phyloP scores from a whole-genome alignment of 2,329 filamentous ascomycete genomes.

The Atkinsonella hypoxylon region DNA sequence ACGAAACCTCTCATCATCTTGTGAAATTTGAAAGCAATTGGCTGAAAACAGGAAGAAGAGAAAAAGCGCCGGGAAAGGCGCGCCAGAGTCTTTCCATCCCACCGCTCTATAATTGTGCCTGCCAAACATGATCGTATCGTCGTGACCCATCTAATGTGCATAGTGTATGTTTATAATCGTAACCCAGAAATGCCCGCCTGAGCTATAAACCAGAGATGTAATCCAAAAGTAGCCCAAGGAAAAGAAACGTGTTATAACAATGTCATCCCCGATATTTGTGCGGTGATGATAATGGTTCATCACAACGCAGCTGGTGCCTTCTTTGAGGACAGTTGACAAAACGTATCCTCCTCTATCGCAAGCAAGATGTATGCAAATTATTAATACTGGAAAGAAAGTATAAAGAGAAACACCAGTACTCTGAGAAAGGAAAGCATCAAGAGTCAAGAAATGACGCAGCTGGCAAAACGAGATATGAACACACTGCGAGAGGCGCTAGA shows the following conservation, averaged over 20 bases:
- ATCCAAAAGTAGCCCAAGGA: neutral
- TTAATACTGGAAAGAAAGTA: neutral
- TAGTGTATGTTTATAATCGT: neutral
- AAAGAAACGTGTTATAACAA: neutral
- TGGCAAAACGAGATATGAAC: neutral
- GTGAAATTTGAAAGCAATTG: no score
- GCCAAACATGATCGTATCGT: neutral
- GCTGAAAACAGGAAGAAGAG: no score
- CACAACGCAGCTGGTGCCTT: neutral
- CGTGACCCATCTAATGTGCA: neutral
- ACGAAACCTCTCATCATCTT: no score
- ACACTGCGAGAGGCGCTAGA: no score
- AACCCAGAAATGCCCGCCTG: neutral
- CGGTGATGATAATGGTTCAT: neutral
- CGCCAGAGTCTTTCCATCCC: neutral
- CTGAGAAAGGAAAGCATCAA: no score
- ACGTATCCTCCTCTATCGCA: slow-evolving; percentile 1
- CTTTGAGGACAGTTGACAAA: neutral
- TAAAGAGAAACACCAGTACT: neutral
- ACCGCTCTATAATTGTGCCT: neutral
- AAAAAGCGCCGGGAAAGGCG: no score
- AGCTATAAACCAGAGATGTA: neutral
- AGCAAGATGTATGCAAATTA: neutral
- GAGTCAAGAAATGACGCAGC: neutral
- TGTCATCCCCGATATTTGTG: neutral